Percentiles rank a stretch among this genome's conserved stretches.
Conservation (phyloP, 768 basidiomycete genomes). For the Hemileccinum rubropunctum region DNA sequence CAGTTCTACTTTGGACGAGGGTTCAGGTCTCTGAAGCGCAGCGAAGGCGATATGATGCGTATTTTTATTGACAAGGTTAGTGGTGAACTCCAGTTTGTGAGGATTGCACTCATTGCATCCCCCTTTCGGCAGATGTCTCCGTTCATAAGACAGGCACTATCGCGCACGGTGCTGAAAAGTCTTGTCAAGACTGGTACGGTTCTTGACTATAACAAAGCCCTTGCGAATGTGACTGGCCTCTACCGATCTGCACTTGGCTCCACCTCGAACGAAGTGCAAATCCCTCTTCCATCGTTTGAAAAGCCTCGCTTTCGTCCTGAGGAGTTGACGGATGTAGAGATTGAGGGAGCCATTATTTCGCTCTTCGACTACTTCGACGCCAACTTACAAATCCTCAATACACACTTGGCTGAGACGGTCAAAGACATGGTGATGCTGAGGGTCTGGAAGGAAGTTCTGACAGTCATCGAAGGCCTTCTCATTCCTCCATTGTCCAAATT, state of each 20-base stretch:
- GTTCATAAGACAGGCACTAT: constrained; percentile 85
- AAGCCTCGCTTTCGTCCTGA: constrained; percentile 77
- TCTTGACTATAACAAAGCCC: constrained; percentile 87
- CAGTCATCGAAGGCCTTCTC: constrained; percentile 80
- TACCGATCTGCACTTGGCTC: constrained; percentile 75
- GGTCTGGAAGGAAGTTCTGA: constrained; percentile 95
- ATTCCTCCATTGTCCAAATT: constrained; percentile 87
- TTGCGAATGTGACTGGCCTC: constrained; percentile 78
- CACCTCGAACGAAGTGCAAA: constrained; percentile 66
- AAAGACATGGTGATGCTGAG: constrained; percentile 91
- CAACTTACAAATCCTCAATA: constrained; percentile 88
- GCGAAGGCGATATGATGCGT: constrained; percentile 93
- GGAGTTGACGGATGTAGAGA: constrained; percentile 87
- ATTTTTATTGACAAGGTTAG: constrained; percentile 94
- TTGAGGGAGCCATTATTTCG: constrained; percentile 87
- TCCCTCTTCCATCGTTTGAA: constrained; percentile 71
- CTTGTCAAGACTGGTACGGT: constrained; percentile 62
- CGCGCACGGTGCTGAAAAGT: constrained; percentile 69
- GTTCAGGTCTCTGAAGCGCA: constrained; percentile 89
- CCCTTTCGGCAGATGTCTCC: constrained; percentile 75
- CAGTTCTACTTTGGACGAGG: constrained; percentile 97
- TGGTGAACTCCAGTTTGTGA: background rate
- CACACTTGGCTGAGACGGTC: constrained; percentile 76
- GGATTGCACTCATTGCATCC: background rate
- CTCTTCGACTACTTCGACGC: constrained; percentile 96